phyloP scores from a whole-genome alignment of 345 rosid species.

The Laguncularia racemosa region DNA sequence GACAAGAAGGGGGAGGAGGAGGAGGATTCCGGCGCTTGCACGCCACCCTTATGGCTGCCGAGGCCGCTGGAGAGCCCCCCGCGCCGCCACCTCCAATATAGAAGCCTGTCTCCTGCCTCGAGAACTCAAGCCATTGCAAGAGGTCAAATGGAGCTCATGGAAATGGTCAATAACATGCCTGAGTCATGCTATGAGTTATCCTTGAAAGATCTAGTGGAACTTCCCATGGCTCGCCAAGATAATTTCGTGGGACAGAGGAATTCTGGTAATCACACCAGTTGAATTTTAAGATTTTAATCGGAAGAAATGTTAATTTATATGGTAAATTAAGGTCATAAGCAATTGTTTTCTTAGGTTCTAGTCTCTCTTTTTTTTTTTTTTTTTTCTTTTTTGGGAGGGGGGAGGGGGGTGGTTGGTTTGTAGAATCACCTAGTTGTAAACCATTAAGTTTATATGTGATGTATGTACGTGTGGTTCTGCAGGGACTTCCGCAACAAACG shows the following conservation, averaged over 20 bases:
- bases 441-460: no score
- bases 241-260: slow-evolving; percentile 3
- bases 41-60: slow-evolving; percentile 66
- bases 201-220: slow-evolving; percentile 71
- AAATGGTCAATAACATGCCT: slow-evolving; percentile 81
- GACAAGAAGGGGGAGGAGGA: slow-evolving; percentile 5
- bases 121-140: slow-evolving; percentile 69
- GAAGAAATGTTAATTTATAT: no score
- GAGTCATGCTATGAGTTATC: slow-evolving; percentile 88
- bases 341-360: no score
- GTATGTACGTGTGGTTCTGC: no score
- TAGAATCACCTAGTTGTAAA: no score
- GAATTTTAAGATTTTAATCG: no score
- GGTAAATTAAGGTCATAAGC: no score
- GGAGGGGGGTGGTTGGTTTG: no score
- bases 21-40: slow-evolving; percentile 37
- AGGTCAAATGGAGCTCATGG: slow-evolving; percentile 92
- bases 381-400: no score
- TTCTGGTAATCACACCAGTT: no score
- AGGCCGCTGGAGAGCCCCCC: slow-evolving; percentile 46
- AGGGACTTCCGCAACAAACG: background rate
- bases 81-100: slow-evolving; percentile 29
- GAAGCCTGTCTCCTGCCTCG: slow-evolving; percentile 58
- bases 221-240: slow-evolving; percentile 17
- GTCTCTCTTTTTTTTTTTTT: no score